phyloP scores from a whole-genome alignment of 352 stramenopile species.

The Phytophthora rubi region DNA sequence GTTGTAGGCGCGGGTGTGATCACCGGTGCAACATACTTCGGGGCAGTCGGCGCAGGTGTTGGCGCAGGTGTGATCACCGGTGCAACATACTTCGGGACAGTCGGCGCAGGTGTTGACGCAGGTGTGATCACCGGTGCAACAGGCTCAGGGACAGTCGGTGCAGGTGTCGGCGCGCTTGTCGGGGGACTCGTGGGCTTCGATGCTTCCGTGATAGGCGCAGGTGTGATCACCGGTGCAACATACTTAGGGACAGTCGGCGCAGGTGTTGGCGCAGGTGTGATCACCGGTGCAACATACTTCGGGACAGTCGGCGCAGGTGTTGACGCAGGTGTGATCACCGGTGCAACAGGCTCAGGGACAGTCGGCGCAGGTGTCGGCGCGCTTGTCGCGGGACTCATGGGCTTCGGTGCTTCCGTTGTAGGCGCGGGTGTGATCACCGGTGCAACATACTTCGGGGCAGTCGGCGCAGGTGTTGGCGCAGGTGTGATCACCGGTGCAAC shows the following conservation, averaged over 20 bases:
- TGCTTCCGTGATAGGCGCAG: background rate
- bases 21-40: background rate
- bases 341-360: too few species aligned
- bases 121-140: too few species aligned
- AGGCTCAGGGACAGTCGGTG: background rate
- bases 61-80: too few species aligned
- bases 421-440: conserved; percentile 10
- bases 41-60: background rate
- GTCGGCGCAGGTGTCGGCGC: background rate
- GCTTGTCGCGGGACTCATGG: background rate
- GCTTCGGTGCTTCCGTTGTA: conserved; percentile 4
- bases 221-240: background rate
- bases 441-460: conserved; percentile 15
- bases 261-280: background rate
- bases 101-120: too few species aligned
- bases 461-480: conserved; percentile 2
- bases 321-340: too few species aligned
- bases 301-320: too few species aligned
- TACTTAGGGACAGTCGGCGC: background rate
- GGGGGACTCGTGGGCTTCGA: background rate
- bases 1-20: too few species aligned
- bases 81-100: too few species aligned
- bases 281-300: too few species aligned
- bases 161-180: background rate
- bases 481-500: background rate